phyloP scores from a whole-genome alignment of 805 yeast genomes.

The Kazachstania kunashirensis region DNA sequence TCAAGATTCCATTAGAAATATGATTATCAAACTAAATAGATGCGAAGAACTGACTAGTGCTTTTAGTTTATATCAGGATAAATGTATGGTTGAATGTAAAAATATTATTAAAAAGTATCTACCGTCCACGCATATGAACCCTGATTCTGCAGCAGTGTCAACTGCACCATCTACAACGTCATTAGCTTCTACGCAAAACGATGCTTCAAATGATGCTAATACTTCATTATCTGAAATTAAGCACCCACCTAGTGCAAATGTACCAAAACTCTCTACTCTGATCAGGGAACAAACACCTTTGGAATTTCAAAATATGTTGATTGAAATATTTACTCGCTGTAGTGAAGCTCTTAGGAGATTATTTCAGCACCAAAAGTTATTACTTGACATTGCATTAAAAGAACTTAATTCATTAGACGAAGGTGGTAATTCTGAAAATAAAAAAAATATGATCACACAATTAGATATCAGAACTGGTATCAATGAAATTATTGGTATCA shows the following conservation, averaged over 20 bases:
- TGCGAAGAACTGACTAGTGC: slow-evolving; percentile 56
- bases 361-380: slow-evolving; percentile 65
- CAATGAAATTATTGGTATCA: slow-evolving; percentile 53
- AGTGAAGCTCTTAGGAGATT: slow-evolving; percentile 69
- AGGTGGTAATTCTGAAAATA: slow-evolving; percentile 23
- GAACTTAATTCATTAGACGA: slow-evolving; percentile 22
- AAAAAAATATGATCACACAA: slow-evolving; percentile 38
- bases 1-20: slow-evolving; percentile 36
- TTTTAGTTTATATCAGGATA: slow-evolving; percentile 55
- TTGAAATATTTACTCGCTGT: slow-evolving; percentile 47
- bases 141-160: neutral
- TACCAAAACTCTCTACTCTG: slow-evolving; percentile 34
- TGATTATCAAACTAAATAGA: slow-evolving; percentile 47
- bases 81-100: slow-evolving; percentile 61
- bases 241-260: slow-evolving; percentile 18
- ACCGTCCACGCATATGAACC: slow-evolving; percentile 31
- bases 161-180: slow-evolving; percentile 3
- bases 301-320: slow-evolving; percentile 67
- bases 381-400: slow-evolving; percentile 60
- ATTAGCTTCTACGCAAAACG: slow-evolving; percentile 1
- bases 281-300: slow-evolving; percentile 59
- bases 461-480: slow-evolving; percentile 61
- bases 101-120: slow-evolving; percentile 54
- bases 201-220: neutral
- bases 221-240: neutral